phyloP scores from a whole-genome alignment of 768 basidiomycete species.

The Peribolospora baueri region DNA sequence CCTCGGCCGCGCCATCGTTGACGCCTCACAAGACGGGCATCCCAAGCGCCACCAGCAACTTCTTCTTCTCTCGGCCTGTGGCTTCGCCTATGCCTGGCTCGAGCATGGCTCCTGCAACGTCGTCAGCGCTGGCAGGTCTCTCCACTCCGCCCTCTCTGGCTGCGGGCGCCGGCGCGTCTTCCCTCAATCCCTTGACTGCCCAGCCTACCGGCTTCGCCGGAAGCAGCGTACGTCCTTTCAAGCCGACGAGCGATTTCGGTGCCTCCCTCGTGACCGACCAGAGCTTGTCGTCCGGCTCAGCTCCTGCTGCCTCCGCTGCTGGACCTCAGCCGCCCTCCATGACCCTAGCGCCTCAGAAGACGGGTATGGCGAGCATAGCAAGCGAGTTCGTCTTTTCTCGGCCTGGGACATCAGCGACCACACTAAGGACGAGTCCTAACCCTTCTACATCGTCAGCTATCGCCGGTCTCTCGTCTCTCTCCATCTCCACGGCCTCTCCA shows the following conservation, averaged over 20 bases:
- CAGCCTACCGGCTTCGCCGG: slow-evolving; percentile 5
- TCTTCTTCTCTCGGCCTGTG: slow-evolving; percentile 1
- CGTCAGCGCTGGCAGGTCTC: background rate
- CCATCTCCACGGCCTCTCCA: background rate
- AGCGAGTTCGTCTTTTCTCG: too few species aligned
- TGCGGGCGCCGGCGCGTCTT: background rate
- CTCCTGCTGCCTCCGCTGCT: background rate
- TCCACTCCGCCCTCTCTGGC: background rate
- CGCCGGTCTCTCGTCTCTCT: background rate
- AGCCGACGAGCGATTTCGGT: too few species aligned
- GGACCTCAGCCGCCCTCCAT: background rate
- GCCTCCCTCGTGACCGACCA: too few species aligned
- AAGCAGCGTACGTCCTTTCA: slow-evolving; percentile 3
- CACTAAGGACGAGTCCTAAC: background rate
- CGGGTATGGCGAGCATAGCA: too few species aligned
- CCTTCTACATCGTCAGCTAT: background rate
- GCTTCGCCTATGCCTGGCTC: slow-evolving; percentile 7
- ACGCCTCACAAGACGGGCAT: slow-evolving; percentile 12
- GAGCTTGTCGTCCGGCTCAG: background rate
- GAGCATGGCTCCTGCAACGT: background rate
- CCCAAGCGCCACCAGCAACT: slow-evolving; percentile 5
- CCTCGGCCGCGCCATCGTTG: slow-evolving; percentile 15
- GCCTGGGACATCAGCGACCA: too few species aligned
- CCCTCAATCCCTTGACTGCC: background rate
- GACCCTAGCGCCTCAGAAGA: too few species aligned